A percentile compares a stretch with the other conserved stretches of the same genome.
Evolutionary conservation across 306 rosid genomes (phyloP).

Genomic region (Adenanthera pavonina): DNA sequence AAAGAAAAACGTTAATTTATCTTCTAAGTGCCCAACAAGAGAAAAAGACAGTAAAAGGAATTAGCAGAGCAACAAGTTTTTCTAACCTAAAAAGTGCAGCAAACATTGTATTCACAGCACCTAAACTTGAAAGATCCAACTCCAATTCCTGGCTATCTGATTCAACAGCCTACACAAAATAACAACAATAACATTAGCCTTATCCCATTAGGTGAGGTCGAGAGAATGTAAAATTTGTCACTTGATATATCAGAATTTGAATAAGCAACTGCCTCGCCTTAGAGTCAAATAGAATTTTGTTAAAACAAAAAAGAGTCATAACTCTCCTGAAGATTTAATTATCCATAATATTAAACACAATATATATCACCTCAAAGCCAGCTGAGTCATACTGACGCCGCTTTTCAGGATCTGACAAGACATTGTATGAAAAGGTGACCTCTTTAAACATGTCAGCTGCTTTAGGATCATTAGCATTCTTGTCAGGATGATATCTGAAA

Average conservation of each 20-base stretch:
- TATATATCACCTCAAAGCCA: slow-evolving; percentile 88
- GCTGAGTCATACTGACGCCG: slow-evolving; percentile 88
- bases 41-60: slow-evolving; percentile 25
- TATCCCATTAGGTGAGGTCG: too few relatives aligned
- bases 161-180: slow-evolving; percentile 80
- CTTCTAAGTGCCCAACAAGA: slow-evolving; percentile 16
- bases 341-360: slow-evolving; percentile 27
- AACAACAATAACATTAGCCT: too few relatives aligned
- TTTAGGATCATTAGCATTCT: slow-evolving; percentile 96
- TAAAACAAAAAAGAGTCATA: not conserved
- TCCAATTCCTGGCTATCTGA: slow-evolving; percentile 93
- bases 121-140: slow-evolving; percentile 97
- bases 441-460: slow-evolving; percentile 97
- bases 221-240: not conserved
- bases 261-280: not conserved
- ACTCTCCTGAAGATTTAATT: slow-evolving; percentile 35
- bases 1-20: not conserved
- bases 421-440: slow-evolving; percentile 88
- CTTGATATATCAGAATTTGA: slow-evolving; percentile 14
- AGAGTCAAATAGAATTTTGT: not conserved
- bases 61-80: slow-evolving; percentile 26
- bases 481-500: slow-evolving; percentile 97
- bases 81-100: slow-evolving; percentile 96
- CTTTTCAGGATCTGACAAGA: slow-evolving; percentile 89
- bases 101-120: slow-evolving; percentile 97